Conservation (phyloP, 106 monocot genomes). For the Iris macrosiphon region DNA sequence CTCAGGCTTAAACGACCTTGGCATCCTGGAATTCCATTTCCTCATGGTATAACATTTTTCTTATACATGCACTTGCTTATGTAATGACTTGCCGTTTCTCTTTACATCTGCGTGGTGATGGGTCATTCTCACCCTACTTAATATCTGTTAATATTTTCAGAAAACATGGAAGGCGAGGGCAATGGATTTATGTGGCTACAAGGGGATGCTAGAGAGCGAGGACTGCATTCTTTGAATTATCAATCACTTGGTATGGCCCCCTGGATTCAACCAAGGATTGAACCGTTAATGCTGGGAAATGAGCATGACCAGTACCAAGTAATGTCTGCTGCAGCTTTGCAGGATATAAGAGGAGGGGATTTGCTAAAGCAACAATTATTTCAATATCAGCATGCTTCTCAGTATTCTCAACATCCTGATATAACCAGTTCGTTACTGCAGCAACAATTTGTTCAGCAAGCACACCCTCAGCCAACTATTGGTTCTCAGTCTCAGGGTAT, state of each 20-base stretch:
- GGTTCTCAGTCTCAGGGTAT: slow-evolving; percentile 21
- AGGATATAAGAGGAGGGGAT: slow-evolving; percentile 44
- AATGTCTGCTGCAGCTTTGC: slow-evolving; percentile 61
- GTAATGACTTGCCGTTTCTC: no score
- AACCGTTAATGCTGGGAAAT: slow-evolving; percentile 36
- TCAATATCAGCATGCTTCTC: slow-evolving; percentile 42
- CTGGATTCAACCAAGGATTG: slow-evolving; percentile 38
- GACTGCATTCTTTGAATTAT: slow-evolving; percentile 38
- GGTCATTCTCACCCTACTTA: no score
- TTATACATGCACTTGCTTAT: no score
- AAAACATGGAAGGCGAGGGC: slow-evolving; percentile 32
- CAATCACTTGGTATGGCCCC: slow-evolving; percentile 39
- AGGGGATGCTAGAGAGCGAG: slow-evolving; percentile 35
- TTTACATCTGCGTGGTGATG: no score
- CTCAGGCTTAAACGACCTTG: slow-evolving; percentile 63
- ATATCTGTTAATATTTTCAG: no score
- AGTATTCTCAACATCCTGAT: slow-evolving; percentile 29
- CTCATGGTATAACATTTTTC: slow-evolving; percentile 45
- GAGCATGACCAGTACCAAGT: slow-evolving; percentile 53
- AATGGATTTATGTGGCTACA: slow-evolving; percentile 45
- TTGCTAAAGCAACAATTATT: slow-evolving; percentile 42
- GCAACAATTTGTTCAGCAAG: slow-evolving; percentile 41
- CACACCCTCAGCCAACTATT: slow-evolving; percentile 15
- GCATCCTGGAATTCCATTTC: slow-evolving; percentile 23
- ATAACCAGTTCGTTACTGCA: slow-evolving; percentile 19